Conservation (phyloP, 768 basidiomycete species). For the Pleurotus pulmonarius region DNA sequence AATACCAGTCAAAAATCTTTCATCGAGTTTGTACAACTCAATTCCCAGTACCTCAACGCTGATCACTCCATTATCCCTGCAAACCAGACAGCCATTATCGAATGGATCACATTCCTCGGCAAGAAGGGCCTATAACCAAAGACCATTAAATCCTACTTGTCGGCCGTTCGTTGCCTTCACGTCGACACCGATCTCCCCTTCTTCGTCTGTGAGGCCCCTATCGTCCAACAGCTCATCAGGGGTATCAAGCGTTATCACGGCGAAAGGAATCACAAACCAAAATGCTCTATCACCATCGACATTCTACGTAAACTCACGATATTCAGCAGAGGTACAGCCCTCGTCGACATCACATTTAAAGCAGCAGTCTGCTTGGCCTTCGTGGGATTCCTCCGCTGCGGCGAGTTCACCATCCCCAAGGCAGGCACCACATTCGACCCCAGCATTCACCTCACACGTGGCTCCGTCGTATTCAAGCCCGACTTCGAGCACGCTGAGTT, state of each 20-base stretch:
- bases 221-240: background rate
- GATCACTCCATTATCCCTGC: slow-evolving; percentile 15
- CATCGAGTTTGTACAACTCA: background rate
- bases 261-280: background rate
- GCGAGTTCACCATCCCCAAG: no score
- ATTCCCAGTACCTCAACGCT: slow-evolving; percentile 12
- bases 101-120: slow-evolving; percentile 18
- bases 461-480: no score
- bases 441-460: no score
- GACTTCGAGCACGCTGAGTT: no score
- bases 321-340: background rate
- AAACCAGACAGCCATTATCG: slow-evolving; percentile 10
- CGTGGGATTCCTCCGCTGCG: no score
- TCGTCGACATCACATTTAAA: background rate
- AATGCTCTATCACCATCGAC: background rate
- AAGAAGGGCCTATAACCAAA: slow-evolving; percentile 10
- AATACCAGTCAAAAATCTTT: background rate
- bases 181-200: background rate
- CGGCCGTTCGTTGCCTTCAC: no score
- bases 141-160: no score
- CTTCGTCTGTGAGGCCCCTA: background rate
- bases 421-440: background rate
- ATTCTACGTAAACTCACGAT: background rate
- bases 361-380: no score
- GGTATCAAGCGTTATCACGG: background rate